These are phyloP conservation scores for Tolypocladium sp. DNA, from an alignment of 2,329 filamentous ascomycete genomes.

Conservation along the genomic window DNA sequence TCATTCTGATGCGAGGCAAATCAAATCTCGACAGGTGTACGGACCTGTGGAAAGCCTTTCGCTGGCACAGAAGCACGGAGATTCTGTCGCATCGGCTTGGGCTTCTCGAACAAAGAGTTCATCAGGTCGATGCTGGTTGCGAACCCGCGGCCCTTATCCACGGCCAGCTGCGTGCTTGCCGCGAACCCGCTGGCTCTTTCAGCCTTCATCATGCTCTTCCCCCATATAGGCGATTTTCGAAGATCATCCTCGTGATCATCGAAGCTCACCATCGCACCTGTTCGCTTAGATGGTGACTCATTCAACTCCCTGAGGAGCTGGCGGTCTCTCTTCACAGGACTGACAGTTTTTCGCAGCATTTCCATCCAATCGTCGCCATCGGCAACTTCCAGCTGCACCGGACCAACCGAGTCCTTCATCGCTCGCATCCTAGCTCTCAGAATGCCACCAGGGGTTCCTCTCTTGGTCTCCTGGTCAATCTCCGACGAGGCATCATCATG, in stretches of 20 bases:
- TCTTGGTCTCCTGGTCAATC: conserved; percentile 36
- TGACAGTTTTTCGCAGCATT: conserved; percentile 88
- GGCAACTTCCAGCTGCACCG: conserved; percentile 50
- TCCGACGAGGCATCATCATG: conserved; percentile 49
- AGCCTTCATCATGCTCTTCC: conserved; percentile 18
- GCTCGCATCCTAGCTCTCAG: conserved; percentile 56
- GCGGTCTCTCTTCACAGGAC: conserved; percentile 85
- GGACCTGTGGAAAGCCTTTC: conserved; percentile 80
- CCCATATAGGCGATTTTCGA: conserved; percentile 25
- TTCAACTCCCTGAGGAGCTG: conserved; percentile 54
- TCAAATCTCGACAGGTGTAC: conserved; percentile 42
- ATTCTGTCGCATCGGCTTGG: conserved; percentile 48
- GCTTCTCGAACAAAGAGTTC: conserved; percentile 82
- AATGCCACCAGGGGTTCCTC: conserved; percentile 47
- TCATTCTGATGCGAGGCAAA: conserved; percentile 13
- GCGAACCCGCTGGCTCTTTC: conserved; percentile 17
- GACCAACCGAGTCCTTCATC: conserved; percentile 49
- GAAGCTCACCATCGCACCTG: conserved; percentile 14
- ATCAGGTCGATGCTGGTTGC: conserved; percentile 89
- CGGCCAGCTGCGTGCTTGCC: conserved; percentile 20
- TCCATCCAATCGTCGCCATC: conserved; percentile 85
- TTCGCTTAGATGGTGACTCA: conserved; percentile 36
- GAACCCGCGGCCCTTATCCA: conserved; percentile 56
- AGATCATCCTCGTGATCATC: conserved; percentile 41
- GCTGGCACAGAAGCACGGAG: conserved; percentile 40